Conservation (phyloP, 2,329 filamentous ascomycete genomes). For the Claviceps africana region DNA sequence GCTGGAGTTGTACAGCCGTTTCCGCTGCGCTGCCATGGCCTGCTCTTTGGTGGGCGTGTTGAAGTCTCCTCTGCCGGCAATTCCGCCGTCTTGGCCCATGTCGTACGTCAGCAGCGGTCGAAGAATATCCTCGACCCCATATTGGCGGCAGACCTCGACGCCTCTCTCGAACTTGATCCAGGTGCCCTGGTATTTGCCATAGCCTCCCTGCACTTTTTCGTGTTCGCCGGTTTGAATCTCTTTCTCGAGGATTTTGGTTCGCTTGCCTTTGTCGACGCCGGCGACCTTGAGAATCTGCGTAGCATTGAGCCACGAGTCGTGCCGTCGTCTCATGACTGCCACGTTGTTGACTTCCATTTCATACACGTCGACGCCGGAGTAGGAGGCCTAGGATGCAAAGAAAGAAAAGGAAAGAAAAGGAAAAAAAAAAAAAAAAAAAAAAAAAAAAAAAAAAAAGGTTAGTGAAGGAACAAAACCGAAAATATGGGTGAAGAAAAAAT, state of each 20-base stretch:
- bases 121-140: constrained; percentile 63
- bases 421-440: not conserved
- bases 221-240: constrained; percentile 93
- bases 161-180: constrained; percentile 95
- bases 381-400: constrained; percentile 50
- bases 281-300: constrained; percentile 97
- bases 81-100: constrained; percentile 60
- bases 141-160: constrained; percentile 75
- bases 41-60: constrained; percentile 98
- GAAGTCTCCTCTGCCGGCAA: constrained; percentile 58
- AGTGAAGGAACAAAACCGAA: no score
- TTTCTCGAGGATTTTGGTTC: constrained; percentile 95
- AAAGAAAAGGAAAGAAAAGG: not conserved
- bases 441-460: no score
- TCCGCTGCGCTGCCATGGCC: constrained; percentile 89
- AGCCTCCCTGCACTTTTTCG: constrained; percentile 96
- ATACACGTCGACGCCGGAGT: constrained; percentile 92
- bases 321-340: constrained; percentile 88
- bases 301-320: constrained; percentile 93
- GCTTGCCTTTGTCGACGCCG: constrained; percentile 91
- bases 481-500: no score
- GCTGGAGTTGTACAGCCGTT: constrained; percentile 66
- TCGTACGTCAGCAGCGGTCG: constrained; percentile 67
- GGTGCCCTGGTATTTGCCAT: constrained; percentile 97
- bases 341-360: constrained; percentile 95